Base-by-base conservation (phyloP, 1,284 basidiomycete genomes). In the Cryptococcus maquisensis region DNA sequence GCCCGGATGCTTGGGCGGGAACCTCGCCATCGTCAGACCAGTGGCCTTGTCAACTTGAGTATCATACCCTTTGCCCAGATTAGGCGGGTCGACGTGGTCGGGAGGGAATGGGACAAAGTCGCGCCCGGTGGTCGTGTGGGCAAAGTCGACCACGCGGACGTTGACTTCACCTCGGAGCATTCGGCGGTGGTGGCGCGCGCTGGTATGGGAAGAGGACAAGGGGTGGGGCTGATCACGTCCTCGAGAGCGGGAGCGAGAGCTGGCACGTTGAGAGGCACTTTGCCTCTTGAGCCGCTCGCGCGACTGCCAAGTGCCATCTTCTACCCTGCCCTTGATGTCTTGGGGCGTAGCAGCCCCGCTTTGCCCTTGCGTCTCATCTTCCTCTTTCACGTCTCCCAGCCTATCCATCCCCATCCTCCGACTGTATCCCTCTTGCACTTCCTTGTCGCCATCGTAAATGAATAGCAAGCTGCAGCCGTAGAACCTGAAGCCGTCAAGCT, bases 131-230 rank as follows among this genome's bases (percentile, higher is more conserved):
- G 94, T 98, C 56, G 95, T 98, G 74, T 98, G 95, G 7, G 95
- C 96, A 78, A 99, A 99, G 76, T 99, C 95, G 56, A 99, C 96
- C 54, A 99, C 86, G 26, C 94, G 89, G 61, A 98, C 89, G 67
- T 90, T 92, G 56, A 98, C 84, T 74, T 96, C 92, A 40, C 96
- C 96, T 21, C 90, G 84, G 68, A 85, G 47, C 26, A 44, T 54
- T 1, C 54, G 51, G 36, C 48, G 61, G 20, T 66, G 60, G 23
- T 61, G 52, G 21, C 59, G 59, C 5, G 55, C 63, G 28, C 56
- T 59, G 21, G 45, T 42, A 16, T 54, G 35, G 28, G 51, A 21
- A 24, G 56, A n/a, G 51, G 18, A 10, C 54, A 51, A 6, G 38
- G 21, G 37, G 55, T 43, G 12, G 42, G 49, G 12, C 42, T 60